A percentile compares a stretch with the other conserved stretches of the same genome.
Evolutionary conservation across 805 yeast genomes (phyloP).

Genomic region (Saturnispora diversa): DNA sequence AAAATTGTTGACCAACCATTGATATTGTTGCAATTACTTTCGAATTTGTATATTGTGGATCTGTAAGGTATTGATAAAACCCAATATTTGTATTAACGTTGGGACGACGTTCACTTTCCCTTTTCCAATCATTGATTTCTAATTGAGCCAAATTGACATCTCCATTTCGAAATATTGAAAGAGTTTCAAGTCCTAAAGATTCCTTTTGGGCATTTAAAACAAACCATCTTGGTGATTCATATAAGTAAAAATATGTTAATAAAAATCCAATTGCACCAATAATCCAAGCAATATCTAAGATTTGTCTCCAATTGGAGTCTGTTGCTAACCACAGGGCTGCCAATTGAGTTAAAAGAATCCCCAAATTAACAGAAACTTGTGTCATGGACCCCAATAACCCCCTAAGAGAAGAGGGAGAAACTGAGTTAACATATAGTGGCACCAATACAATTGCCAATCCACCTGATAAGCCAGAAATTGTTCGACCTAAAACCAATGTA

Average conservation of each 20-base stretch:
- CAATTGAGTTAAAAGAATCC: constrained; percentile 73
- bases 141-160: constrained; percentile 13
- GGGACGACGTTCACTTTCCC: constrained; percentile 21
- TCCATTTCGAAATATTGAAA: constrained; percentile 33
- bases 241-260: constrained; percentile 35
- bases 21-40: constrained; percentile 60
- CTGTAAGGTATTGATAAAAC: constrained; percentile 38
- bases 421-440: constrained; percentile 74
- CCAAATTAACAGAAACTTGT: constrained; percentile 78
- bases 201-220: constrained; percentile 33
- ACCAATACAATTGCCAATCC: constrained; percentile 82
- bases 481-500: constrained; percentile 55
- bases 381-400: constrained; percentile 86
- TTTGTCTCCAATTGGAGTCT: constrained; percentile 60
- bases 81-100: constrained; percentile 20
- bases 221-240: constrained; percentile 86
- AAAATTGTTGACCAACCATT: constrained; percentile 79
- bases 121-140: constrained; percentile 28
- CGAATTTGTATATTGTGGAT: constrained; percentile 47
- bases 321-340: constrained; percentile 65
- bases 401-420: constrained; percentile 57
- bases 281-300: constrained; percentile 53
- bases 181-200: constrained; percentile 18
- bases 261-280: constrained; percentile 45
- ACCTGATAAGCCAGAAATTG: constrained; percentile 76